Evolutionary conservation across 345 rosid genomes (phyloP).

Genomic region (Alliaria petiolata): DNA sequence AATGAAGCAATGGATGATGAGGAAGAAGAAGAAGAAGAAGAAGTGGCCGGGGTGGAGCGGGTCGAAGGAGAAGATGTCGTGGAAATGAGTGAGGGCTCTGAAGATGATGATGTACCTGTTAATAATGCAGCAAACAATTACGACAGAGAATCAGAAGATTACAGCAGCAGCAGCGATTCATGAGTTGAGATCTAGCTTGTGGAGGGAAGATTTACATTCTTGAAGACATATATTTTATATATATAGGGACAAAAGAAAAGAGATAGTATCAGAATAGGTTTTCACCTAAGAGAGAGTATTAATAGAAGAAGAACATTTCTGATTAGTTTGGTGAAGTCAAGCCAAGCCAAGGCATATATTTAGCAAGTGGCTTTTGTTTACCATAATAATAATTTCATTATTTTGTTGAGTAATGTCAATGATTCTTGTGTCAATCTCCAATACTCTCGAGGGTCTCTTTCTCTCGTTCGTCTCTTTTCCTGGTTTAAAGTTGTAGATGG

Average conservation of each 20-base stretch:
- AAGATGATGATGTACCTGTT: conserved; percentile 28
- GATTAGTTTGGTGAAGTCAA: conserved; percentile 23
- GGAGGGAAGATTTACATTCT: conserved; percentile 22
- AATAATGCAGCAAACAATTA: conserved; percentile 36
- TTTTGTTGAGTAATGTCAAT: conserved; percentile 1
- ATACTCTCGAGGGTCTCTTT: background rate
- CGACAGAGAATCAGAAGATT: conserved; percentile 57
- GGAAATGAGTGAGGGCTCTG: conserved; percentile 55
- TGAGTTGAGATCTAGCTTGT: conserved; percentile 8
- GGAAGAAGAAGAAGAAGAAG: too few relatives aligned
- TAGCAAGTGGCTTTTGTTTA: conserved; percentile 28
- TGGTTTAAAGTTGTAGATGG: background rate
- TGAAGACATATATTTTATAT: conserved; percentile 13
- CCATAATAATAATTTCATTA: conserved; percentile 10
- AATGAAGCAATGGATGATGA: conserved; percentile 35
- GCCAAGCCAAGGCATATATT: conserved; percentile 28
- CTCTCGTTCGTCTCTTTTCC: background rate
- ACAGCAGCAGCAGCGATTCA: conserved; percentile 77
- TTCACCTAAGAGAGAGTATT: conserved; percentile 22
- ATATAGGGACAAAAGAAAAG: conserved; percentile 2
- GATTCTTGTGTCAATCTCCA: conserved; percentile 6
- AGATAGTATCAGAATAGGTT: conserved; percentile 29
- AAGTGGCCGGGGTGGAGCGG: conserved; percentile 26
- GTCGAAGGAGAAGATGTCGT: conserved; percentile 41
- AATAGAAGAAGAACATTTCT: conserved; percentile 18